phyloP scores from a whole-genome alignment of 805 yeast species.

The Wickerhamomyces xylosicus region DNA sequence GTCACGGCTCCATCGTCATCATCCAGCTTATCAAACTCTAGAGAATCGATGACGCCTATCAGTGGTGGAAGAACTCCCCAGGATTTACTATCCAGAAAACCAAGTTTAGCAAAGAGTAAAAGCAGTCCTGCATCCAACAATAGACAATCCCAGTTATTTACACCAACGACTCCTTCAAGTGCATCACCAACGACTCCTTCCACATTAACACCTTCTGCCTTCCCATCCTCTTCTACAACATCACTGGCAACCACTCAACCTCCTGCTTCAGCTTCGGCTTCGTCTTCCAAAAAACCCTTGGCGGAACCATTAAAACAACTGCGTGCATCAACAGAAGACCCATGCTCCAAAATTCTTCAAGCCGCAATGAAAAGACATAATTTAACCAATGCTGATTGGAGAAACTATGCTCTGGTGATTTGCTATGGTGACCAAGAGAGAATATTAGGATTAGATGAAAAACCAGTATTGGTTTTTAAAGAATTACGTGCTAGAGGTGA shows the following conservation, averaged over 20 bases:
- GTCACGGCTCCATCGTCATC: no score
- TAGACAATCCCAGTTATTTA: constrained; percentile 1
- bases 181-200: constrained; percentile 4
- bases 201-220: constrained; percentile 4
- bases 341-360: constrained; percentile 79
- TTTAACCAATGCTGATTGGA: constrained; percentile 64
- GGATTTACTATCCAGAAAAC: not conserved
- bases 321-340: constrained; percentile 82
- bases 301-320: constrained; percentile 74
- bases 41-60: not conserved
- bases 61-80: not conserved
- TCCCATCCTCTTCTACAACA: constrained; percentile 1
- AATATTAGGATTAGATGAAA: constrained; percentile 71
- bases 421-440: constrained; percentile 89
- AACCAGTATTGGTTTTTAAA: constrained; percentile 78
- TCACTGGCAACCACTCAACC: constrained; percentile 1
- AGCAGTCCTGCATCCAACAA: not conserved
- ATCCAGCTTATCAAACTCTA: no score
- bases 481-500: constrained; percentile 78
- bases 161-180: constrained; percentile 1
- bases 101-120: not conserved
- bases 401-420: constrained; percentile 78
- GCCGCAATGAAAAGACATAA: constrained; percentile 83
- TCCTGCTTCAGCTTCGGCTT: constrained; percentile 1
- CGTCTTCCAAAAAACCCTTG: constrained; percentile 10